phyloP scores from a whole-genome alignment of 2,329 filamentous ascomycete species.

The Cladosporium sp. region DNA sequence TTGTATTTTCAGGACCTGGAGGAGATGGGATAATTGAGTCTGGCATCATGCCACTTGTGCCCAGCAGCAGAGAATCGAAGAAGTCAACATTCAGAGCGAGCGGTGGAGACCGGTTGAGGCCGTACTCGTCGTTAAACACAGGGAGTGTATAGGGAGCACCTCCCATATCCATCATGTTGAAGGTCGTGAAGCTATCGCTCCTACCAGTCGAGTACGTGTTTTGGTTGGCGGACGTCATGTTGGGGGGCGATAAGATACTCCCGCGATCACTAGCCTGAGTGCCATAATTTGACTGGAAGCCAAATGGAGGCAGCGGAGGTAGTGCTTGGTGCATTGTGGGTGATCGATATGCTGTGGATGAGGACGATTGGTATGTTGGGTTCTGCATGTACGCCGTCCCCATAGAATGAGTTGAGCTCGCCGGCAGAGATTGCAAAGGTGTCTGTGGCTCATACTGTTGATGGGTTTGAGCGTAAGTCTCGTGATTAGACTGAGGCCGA shows the following conservation, averaged over 20 bases:
- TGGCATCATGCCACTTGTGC: conserved; percentile 14
- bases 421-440: conserved; percentile 27
- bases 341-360: conserved; percentile 17
- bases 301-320: conserved; percentile 26
- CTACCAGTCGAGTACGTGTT: conserved; percentile 18
- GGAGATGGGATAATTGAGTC: conserved; percentile 21
- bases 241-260: conserved; percentile 23
- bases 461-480: neutral
- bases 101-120: conserved; percentile 80
- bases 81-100: conserved; percentile 25
- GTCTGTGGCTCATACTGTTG: conserved; percentile 7
- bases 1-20: conserved; percentile 15
- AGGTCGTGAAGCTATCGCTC: conserved; percentile 22
- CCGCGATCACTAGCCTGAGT: conserved; percentile 13
- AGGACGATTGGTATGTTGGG: conserved; percentile 17
- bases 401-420: conserved; percentile 18
- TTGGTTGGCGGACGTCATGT: conserved; percentile 18
- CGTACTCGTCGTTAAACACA: conserved; percentile 71
- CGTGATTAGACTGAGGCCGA: neutral
- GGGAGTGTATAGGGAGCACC: conserved; percentile 64
- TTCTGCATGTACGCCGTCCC: conserved; percentile 19
- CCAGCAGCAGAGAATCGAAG: conserved; percentile 23
- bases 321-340: conserved; percentile 18
- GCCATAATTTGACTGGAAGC: conserved; percentile 18
- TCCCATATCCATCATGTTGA: conserved; percentile 40